These are phyloP conservation scores for Globisporangium irregulare DNA, from an alignment of 352 stramenopile genomes.

Conservation along the genomic window DNA sequence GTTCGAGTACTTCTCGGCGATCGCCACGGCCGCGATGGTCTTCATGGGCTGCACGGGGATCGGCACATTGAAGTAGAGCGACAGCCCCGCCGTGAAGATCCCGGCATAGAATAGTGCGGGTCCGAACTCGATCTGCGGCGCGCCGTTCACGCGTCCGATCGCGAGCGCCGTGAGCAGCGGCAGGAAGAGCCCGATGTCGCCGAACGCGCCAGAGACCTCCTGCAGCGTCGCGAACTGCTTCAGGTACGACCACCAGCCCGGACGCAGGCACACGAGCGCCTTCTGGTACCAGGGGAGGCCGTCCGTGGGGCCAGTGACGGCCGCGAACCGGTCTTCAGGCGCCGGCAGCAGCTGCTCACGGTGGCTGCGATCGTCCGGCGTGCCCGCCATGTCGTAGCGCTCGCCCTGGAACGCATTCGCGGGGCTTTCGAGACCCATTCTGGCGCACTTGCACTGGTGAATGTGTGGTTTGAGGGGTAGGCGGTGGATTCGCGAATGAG, in stretches of 20 bases:
- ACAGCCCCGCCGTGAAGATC: constrained; percentile 83
- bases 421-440: constrained; percentile 19
- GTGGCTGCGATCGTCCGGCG: constrained; percentile 4
- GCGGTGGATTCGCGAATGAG: constrained; percentile 10
- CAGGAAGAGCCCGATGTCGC: constrained; percentile 93
- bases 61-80: constrained; percentile 87
- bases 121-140: constrained; percentile 82
- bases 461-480: background rate
- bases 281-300: constrained; percentile 44
- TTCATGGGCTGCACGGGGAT: constrained; percentile 97
- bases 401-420: constrained; percentile 19
- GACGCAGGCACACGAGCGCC: constrained; percentile 54
- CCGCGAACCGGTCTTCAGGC: constrained; percentile 25
- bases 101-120: constrained; percentile 92
- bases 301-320: constrained; percentile 47
- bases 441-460: background rate
- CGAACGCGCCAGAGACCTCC: constrained; percentile 89
- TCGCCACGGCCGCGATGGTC: constrained; percentile 88
- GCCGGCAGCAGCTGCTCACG: constrained; percentile 36
- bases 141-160: constrained; percentile 61
- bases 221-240: constrained; percentile 68
- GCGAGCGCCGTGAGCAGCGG: constrained; percentile 91
- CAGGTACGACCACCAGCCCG: constrained; percentile 51
- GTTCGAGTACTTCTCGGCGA: constrained; percentile 78
- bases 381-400: constrained; percentile 14